Evolutionary conservation across 805 yeast genomes (phyloP).

Genomic region (Suhomyces canberraensis): DNA sequence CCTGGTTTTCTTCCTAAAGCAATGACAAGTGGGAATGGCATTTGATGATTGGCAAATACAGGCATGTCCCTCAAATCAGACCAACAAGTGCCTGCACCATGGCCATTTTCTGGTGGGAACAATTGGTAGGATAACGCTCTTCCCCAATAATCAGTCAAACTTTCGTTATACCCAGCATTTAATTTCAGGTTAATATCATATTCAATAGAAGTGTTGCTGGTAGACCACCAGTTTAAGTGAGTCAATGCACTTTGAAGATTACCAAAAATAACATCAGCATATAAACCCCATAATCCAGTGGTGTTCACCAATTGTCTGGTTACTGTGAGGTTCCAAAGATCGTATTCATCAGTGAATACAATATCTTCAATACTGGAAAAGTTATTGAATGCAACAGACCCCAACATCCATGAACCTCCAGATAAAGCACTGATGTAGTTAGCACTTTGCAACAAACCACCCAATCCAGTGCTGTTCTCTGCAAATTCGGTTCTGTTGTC

Average conservation of each 20-base stretch:
- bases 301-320: conserved; percentile 27
- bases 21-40: conserved; percentile 40
- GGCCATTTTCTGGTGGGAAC: conserved; percentile 26
- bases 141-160: conserved; percentile 79
- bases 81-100: conserved; percentile 27
- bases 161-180: conserved; percentile 62
- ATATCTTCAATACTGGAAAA: conserved; percentile 70
- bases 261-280: conserved; percentile 18
- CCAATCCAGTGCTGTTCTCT: conserved; percentile 47
- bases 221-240: conserved; percentile 29
- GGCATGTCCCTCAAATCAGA: conserved; percentile 28
- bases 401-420: conserved; percentile 83
- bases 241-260: conserved; percentile 24
- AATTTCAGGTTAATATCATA: conserved; percentile 47
- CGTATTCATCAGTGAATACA: conserved; percentile 28
- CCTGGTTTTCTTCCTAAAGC: conserved; percentile 37
- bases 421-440: conserved; percentile 75
- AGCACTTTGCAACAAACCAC: conserved; percentile 69
- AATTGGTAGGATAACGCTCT: conserved; percentile 71
- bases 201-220: conserved; percentile 38
- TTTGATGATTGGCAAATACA: conserved; percentile 31
- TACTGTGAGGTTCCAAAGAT: conserved; percentile 35
- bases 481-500: conserved; percentile 67
- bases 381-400: conserved; percentile 64
- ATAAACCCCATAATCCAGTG: conserved; percentile 15